Conservation (phyloP, 2,329 filamentous ascomycete species). For the Seiridium unicorne region DNA sequence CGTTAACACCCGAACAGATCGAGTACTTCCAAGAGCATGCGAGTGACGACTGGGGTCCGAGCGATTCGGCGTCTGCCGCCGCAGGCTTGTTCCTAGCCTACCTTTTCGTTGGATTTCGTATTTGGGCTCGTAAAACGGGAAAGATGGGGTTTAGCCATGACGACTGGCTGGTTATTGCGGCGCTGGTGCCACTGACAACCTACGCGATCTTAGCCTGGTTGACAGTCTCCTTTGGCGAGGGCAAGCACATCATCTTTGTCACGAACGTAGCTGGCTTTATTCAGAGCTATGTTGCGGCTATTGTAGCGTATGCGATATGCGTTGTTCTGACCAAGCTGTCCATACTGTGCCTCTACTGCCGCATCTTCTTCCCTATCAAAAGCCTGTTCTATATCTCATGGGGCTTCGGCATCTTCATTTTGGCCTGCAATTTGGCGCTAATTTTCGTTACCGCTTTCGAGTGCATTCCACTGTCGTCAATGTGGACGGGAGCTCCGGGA, state of each 20-base stretch:
- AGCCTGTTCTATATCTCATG: neutral
- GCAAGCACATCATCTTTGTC: neutral
- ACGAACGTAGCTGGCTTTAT: neutral
- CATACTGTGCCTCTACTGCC: neutral
- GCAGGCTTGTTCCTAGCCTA: neutral
- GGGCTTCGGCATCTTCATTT: neutral
- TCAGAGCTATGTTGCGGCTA: neutral
- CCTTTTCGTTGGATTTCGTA: neutral
- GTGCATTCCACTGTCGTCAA: neutral
- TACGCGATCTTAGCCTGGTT: neutral
- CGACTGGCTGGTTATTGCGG: neutral
- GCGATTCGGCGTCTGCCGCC: neutral
- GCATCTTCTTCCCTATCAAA: neutral
- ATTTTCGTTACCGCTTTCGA: neutral
- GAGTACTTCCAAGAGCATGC: neutral
- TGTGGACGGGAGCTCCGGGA: neutral
- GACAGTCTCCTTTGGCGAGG: neutral
- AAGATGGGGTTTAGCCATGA: neutral
- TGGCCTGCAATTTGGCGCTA: neutral
- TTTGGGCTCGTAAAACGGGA: neutral
- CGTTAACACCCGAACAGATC: neutral
- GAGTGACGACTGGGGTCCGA: neutral
- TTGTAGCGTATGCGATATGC: neutral
- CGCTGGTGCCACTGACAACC: neutral
- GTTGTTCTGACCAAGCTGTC: neutral